These are phyloP conservation scores for Spencermartinsiella ligniputridi DNA, from an alignment of 1,139 yeast species.

Conservation along the genomic window DNA sequence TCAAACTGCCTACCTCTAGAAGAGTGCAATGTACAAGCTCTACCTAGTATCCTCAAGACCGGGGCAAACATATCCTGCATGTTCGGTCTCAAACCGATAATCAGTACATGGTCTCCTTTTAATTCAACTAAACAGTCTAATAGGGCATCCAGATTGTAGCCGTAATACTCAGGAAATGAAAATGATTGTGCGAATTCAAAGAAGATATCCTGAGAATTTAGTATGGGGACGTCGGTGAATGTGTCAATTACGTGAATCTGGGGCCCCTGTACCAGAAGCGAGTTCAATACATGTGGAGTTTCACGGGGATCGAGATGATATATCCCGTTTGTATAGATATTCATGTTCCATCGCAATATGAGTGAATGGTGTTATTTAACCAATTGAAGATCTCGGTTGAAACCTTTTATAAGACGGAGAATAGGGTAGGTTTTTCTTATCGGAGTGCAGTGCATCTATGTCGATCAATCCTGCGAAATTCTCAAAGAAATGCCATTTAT, in stretches of 20 bases:
- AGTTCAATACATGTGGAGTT: neutral
- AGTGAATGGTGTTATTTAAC: neutral
- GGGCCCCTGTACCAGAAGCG: neutral
- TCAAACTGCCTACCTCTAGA: neutral
- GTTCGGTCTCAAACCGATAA: neutral
- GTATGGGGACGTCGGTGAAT: neutral
- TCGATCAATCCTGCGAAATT: too few species aligned
- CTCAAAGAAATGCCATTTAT: too few species aligned
- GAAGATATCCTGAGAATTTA: neutral
- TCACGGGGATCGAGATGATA: neutral
- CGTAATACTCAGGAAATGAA: conserved; percentile 5
- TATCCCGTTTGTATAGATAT: neutral
- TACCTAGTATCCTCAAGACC: neutral
- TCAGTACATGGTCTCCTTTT: neutral
- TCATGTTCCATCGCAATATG: neutral
- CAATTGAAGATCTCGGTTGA: neutral
- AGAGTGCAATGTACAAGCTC: neutral
- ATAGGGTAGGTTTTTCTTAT: neutral
- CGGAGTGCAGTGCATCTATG: too few species aligned
- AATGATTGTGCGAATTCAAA: neutral
- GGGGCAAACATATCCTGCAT: neutral
- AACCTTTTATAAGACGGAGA: neutral
- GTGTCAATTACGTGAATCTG: conserved; percentile 2
- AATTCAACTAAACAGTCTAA: neutral
- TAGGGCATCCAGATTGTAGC: neutral